Conservation (phyloP, 2,329 filamentous ascomycete species). For the Pestalotiopsis sp. region DNA sequence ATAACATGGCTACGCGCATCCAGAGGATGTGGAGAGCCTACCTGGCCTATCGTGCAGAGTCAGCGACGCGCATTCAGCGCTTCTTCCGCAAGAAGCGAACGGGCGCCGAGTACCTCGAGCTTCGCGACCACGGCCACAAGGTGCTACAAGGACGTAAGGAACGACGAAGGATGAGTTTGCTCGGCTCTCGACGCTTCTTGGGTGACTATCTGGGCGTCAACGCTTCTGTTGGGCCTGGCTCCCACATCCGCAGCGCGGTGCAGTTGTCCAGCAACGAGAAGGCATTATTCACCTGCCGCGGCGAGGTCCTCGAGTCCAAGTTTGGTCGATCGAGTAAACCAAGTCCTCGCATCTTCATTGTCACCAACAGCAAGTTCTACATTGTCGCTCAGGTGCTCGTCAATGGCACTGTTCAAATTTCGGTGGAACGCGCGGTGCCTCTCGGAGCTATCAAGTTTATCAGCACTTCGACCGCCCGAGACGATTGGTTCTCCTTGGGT, state of each 20-base stretch:
- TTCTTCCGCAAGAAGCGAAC: slow-evolving; percentile 95
- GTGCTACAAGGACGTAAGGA: slow-evolving; percentile 86
- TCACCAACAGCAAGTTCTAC: slow-evolving; percentile 87
- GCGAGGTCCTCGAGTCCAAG: slow-evolving; percentile 88
- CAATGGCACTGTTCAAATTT: slow-evolving; percentile 80
- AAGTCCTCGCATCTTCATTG: slow-evolving; percentile 78
- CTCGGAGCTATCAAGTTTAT: slow-evolving; percentile 89
- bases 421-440: slow-evolving; percentile 78
- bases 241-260: slow-evolving; percentile 76
- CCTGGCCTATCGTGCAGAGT: slow-evolving; percentile 87
- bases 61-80: slow-evolving; percentile 88
- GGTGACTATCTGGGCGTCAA: slow-evolving; percentile 93
- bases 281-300: slow-evolving; percentile 86
- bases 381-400: slow-evolving; percentile 82
- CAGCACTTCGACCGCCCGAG: slow-evolving; percentile 76
- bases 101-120: slow-evolving; percentile 83
- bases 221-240: slow-evolving; percentile 76
- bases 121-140: slow-evolving; percentile 85
- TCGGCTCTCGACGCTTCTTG: slow-evolving; percentile 89
- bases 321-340: slow-evolving; percentile 96
- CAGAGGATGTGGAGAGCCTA: slow-evolving; percentile 98
- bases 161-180: slow-evolving; percentile 83
- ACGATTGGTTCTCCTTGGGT: slow-evolving; percentile 96
- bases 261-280: slow-evolving; percentile 73
- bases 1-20: slow-evolving; percentile 98